Base-by-base conservation (phyloP, 1,284 basidiomycete genomes). In the Coniophora puteana region DNA sequence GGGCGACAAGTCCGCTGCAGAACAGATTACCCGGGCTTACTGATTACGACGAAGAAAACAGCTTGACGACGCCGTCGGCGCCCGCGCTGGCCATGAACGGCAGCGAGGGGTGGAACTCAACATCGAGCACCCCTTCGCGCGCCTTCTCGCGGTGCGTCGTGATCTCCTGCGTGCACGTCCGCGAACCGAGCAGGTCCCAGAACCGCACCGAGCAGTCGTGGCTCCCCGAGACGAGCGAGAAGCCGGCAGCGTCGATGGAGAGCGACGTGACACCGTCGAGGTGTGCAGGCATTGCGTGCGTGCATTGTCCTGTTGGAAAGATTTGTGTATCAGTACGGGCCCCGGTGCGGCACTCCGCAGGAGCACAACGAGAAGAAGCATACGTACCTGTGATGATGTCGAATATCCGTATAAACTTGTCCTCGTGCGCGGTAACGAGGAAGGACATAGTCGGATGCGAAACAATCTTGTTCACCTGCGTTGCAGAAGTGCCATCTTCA, bases 171-270 rank as follows among this genome's bases (percentile, higher is more conserved):
- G 93, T 70, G 60, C 93, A 96, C 36, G 78, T 76, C 36, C 78
- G 74, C 38, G 80, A 74, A 43, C 80, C 85, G n/a, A 90, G 76
- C 41, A 97, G 68, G 63, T 97, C 91, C 96, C 95, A 99, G 67
- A 97, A 89, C 17, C 95, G 85, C 32, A 93, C 73, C 14, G 91
- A 93, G 59, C 93, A 93, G 62, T 99, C 95, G 57, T 96, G 91
- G 36, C 89, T 89, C 28, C 88, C 90, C 2, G 93, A 93, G 4
- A 93, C 85, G 30, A 98, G 78, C 8, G 85, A 86, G 62, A 94
- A 80, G 29, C 89, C 90, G 3, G 89, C 72, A 0, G 90, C 80
- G 47, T 95, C 92, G 46, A 98, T 83, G 28, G 91, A 89, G 23
- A 99, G 66, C 18, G 89, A 91, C 4, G 93, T 96, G 35, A 97